Conservation (phyloP, 441 rosid genomes). For the Lepidium campestre region DNA sequence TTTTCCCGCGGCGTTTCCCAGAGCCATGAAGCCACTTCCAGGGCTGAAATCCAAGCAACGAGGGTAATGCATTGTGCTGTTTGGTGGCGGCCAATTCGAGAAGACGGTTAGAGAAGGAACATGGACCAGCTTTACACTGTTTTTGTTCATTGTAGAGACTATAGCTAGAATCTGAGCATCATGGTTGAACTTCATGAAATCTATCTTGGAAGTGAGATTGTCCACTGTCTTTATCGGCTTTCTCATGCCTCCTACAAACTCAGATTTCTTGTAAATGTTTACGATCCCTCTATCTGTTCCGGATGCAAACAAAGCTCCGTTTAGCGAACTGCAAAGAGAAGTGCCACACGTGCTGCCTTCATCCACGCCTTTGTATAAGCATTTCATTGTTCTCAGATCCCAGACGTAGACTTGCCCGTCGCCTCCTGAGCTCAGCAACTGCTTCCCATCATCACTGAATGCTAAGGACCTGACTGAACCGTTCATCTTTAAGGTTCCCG, state of each 20-base stretch:
- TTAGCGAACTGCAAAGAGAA: constrained; percentile 53
- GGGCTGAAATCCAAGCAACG: constrained; percentile 88
- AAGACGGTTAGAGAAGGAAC: constrained; percentile 66
- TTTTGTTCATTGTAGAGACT: constrained; percentile 72
- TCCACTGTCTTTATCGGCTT: constrained; percentile 75
- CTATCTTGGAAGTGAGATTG: constrained; percentile 74
- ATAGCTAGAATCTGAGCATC: constrained; percentile 85
- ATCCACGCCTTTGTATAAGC: constrained; percentile 75
- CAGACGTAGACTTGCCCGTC: constrained; percentile 84
- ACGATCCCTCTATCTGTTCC: constrained; percentile 86
- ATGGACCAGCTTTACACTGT: constrained; percentile 66
- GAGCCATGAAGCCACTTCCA: constrained; percentile 85
- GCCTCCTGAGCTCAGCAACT: constrained; percentile 79
- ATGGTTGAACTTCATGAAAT: constrained; percentile 68
- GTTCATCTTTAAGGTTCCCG: constrained; percentile 87
- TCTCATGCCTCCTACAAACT: constrained; percentile 79
- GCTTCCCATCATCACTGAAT: constrained; percentile 60
- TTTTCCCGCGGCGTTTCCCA: constrained; percentile 81
- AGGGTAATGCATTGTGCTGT: constrained; percentile 45
- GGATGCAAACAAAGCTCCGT: constrained; percentile 63
- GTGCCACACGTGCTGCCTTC: constrained; percentile 82
- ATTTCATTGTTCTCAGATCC: constrained; percentile 80
- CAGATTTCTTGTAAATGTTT: constrained; percentile 69
- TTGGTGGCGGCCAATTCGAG: constrained; percentile 85
- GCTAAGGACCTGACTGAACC: constrained; percentile 72